These are phyloP conservation scores for Colletotrichum camelliae DNA, from an alignment of 2,329 filamentous ascomycete species.

Conservation along the genomic window DNA sequence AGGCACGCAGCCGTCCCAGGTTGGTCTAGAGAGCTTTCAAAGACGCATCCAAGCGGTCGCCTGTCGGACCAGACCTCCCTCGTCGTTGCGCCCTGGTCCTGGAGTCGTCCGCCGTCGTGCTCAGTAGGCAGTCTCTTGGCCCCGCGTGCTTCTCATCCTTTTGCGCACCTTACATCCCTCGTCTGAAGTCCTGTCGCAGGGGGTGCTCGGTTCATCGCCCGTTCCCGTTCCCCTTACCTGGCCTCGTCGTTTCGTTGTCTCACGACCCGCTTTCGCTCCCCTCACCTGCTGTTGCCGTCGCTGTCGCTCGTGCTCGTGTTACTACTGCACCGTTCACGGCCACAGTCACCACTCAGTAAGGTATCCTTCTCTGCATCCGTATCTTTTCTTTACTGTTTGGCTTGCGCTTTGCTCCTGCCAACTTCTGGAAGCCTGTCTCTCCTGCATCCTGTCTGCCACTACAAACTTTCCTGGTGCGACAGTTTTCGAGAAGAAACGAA, in stretches of 20 bases:
- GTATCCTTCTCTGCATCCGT: neutral
- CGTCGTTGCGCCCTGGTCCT: neutral
- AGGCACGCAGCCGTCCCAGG: slow-evolving; percentile 12
- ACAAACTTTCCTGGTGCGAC: neutral
- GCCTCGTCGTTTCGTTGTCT: slow-evolving; percentile 7
- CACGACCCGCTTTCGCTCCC: slow-evolving; percentile 1
- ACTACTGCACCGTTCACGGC: neutral
- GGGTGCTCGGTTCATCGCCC: slow-evolving; percentile 18
- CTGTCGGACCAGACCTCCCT: neutral
- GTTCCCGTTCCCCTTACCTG: slow-evolving; percentile 3
- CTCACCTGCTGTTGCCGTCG: neutral
- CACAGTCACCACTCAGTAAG: neutral
- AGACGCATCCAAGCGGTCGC: neutral
- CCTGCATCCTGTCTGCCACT: neutral
- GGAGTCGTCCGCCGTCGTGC: slow-evolving; percentile 1
- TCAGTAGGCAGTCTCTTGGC: neutral
- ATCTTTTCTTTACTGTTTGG: neutral
- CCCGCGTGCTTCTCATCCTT: neutral
- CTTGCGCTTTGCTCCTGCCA: neutral
- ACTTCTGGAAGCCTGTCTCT: slow-evolving; percentile 8
- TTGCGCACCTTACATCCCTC: slow-evolving; percentile 3
- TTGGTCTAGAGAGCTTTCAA: neutral
- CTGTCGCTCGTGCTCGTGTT: neutral
- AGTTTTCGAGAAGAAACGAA: slow-evolving; percentile 9
- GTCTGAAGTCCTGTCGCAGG: slow-evolving; percentile 16